Evolutionary conservation across 108 stramenopile species (phyloP).

Genomic region (Conticribra guillardii): DNA sequence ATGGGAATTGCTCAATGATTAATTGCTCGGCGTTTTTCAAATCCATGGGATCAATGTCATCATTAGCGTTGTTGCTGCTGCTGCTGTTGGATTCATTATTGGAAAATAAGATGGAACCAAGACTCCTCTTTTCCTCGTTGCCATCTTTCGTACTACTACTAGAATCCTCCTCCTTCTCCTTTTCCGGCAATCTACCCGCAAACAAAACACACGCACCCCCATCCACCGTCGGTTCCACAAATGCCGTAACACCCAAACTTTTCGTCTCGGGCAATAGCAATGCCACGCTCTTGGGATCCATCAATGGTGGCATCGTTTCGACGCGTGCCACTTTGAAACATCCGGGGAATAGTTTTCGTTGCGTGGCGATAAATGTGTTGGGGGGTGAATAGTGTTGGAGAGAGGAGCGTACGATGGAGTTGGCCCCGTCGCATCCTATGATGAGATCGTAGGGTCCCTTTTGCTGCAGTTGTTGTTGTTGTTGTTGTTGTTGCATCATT

Average conservation of each 20-base stretch:
- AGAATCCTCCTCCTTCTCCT: not conserved
- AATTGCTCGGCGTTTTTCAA: conserved; percentile 26
- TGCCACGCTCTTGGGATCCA: conserved; percentile 66
- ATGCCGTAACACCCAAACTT: conserved; percentile 51
- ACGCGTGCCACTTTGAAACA: conserved; percentile 72
- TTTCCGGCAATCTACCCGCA: conserved; percentile 48
- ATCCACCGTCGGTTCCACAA: conserved; percentile 66
- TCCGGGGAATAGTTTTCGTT: conserved; percentile 51
- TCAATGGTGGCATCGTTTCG: conserved; percentile 38
- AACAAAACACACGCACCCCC: conserved; percentile 74
- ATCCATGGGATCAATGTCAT: conserved; percentile 22
- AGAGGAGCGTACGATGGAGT: conserved; percentile 62
- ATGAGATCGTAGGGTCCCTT: conserved; percentile 60
- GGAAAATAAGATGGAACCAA: conserved; percentile 30
- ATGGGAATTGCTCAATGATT: conserved; percentile 57
- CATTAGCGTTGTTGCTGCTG: too few species aligned
- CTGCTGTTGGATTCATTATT: not conserved
- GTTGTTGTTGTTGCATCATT: conserved; percentile 3
- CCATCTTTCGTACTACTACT: not conserved
- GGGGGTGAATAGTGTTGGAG: conserved; percentile 31
- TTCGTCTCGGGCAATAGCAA: conserved; percentile 63
- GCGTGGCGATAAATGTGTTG: conserved; percentile 33
- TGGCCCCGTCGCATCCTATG: conserved; percentile 78
- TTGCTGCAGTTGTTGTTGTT: conserved; percentile 6
- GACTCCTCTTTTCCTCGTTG: conserved; percentile 5